Conservation (phyloP, 208 protist species). For the Trichomonas gallinae region DNA sequence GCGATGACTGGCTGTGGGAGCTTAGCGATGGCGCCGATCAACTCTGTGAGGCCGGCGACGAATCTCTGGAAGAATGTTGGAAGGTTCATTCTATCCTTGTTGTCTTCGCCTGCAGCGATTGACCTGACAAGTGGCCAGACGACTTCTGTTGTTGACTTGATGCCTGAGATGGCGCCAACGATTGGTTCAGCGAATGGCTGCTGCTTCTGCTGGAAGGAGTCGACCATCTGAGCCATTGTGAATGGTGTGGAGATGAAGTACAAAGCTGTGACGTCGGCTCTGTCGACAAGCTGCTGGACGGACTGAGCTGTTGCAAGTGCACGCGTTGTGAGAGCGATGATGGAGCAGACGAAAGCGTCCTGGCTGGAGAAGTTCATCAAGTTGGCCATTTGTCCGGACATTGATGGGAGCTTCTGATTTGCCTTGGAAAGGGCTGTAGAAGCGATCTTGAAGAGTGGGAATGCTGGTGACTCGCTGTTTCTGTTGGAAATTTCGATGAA, state of each 20-base stretch:
- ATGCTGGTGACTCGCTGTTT: not conserved
- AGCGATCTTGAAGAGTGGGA: not conserved
- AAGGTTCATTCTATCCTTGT: not conserved
- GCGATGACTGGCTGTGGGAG: not conserved
- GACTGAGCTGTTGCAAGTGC: not conserved
- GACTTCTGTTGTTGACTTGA: not conserved
- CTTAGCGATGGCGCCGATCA: not conserved
- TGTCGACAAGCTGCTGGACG: not conserved
- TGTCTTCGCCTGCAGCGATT: not conserved
- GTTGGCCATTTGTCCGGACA: not conserved
- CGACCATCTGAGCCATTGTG: not conserved
- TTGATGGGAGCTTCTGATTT: not conserved
- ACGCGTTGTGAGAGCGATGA: not conserved
- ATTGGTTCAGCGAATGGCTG: not conserved
- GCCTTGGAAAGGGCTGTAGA: not conserved
- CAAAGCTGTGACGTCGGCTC: not conserved
- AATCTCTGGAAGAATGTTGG: not conserved
- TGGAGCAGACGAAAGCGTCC: not conserved
- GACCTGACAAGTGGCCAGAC: not conserved
- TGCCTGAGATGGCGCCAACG: not conserved
- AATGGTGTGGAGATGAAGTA: not conserved
- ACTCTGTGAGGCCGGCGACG: not conserved
- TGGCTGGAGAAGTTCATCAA: not conserved
- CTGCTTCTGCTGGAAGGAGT: not conserved
- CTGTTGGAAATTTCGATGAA: not conserved